A percentile compares a stretch with the other conserved stretches of the same genome.
These are phyloP conservation scores for Auricularia cornea DNA, from an alignment of 768 basidiomycete species.

Conservation along the genomic window DNA sequence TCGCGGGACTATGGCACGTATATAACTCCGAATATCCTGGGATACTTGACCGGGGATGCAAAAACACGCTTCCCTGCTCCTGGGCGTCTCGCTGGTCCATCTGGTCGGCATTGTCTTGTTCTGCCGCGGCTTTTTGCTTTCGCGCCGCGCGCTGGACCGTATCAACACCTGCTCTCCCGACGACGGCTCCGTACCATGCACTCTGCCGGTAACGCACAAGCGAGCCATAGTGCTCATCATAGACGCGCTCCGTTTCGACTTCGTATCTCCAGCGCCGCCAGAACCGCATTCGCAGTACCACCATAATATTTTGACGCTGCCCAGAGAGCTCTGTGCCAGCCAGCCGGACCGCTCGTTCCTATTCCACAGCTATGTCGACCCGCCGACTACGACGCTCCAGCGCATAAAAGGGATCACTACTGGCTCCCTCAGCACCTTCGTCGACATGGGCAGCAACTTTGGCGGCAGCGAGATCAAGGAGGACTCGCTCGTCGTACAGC, in stretches of 20 bases:
- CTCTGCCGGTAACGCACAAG: slow-evolving; percentile 56
- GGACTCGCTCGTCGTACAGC: slow-evolving; percentile 79
- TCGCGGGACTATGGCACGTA: too few relatives aligned
- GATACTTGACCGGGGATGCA: too few relatives aligned
- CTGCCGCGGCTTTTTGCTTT: slow-evolving; percentile 83
- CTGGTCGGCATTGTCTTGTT: slow-evolving; percentile 79
- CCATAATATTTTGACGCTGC: slow-evolving; percentile 77
- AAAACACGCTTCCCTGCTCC: too few relatives aligned
- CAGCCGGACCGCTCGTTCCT: slow-evolving; percentile 71
- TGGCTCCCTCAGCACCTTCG: slow-evolving; percentile 89
- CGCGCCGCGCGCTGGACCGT: slow-evolving; percentile 61
- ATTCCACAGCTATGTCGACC: slow-evolving; percentile 86
- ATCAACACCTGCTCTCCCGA: slow-evolving; percentile 33
- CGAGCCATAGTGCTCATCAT: slow-evolving; percentile 82
- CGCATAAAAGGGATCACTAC: slow-evolving; percentile 93
- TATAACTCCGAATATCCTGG: too few relatives aligned
- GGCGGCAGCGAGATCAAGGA: slow-evolving; percentile 79
- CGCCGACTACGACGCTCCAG: slow-evolving; percentile 91
- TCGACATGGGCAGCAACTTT: slow-evolving; percentile 91
- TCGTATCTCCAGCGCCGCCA: slow-evolving; percentile 61
- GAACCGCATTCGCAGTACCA: slow-evolving; percentile 56
- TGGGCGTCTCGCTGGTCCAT: slow-evolving; percentile 39
- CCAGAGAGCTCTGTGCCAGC: slow-evolving; percentile 54
- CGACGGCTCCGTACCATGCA: slow-evolving; percentile 26
- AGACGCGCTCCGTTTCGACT: slow-evolving; percentile 91